Evolutionary conservation across 2,329 filamentous ascomycete species (phyloP), one percentile per base, ranked within the genome.

Genomic region (Sordariomycetes sp.): DNA sequence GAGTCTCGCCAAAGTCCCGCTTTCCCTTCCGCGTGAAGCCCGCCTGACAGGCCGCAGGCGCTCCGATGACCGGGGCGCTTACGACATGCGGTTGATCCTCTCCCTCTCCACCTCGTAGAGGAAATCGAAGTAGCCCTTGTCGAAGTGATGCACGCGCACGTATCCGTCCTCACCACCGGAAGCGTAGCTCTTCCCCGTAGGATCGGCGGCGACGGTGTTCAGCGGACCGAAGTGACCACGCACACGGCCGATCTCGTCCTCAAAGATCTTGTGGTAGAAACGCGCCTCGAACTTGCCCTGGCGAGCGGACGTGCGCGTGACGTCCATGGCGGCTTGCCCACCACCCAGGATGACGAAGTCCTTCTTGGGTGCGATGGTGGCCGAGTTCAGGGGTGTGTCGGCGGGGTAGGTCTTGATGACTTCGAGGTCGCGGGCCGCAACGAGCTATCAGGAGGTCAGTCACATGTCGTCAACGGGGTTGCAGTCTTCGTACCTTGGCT

Each of bases 181-280:
- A 53, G 87, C 88, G 66, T 98, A 98, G 52, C 86, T 79, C 57
- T 83, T 88, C 53, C 92, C 92, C 40, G 82, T 82, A 20, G 92
- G 92, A 63, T 94, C 86, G 38, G 86, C 86, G 32, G 92, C 88
- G 48, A 98, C 86, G 42, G 92, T 95, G 73, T 98, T 95, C 56
- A 95, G 72, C 46, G 84, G 92, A 57, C 92, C 92, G 64, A 98
- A 98, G 64, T 98, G 92, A 43, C 92, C 92, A 57, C 87, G 78
- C 45, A 98, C 92, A 70, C 92, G 82, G 48, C 92, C 92, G 53
- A 96, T 90, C 70, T 98, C 92, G 63, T 98, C 90, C 65, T 94
- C 87, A 59, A 98, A 96, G 59, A 98, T 82, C 75, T 94, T 96
- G 80, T 98, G 92, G 74, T 95, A 98, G 75, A 98, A 98, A 46